A percentile compares a stretch with the other conserved stretches of the same genome.
Conservation (phyloP, 2,329 filamentous ascomycete genomes). For the Scortechinia acanthostroma region DNA sequence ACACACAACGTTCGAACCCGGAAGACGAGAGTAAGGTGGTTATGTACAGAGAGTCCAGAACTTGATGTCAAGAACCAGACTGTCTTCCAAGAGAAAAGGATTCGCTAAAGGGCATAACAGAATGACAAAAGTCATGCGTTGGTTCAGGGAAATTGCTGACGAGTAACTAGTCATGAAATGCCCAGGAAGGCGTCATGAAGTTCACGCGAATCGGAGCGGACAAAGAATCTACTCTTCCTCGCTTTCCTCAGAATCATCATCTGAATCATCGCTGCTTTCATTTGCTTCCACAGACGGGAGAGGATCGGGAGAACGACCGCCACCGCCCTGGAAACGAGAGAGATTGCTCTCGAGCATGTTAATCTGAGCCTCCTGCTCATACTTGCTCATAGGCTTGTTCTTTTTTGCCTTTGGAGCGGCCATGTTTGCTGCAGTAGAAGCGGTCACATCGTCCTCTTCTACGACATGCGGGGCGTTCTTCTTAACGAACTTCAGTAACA, state of each 20-base stretch:
- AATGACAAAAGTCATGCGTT: too few relatives aligned
- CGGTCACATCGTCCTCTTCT: slow-evolving; percentile 25
- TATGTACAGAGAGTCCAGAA: too few relatives aligned
- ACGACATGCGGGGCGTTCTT: slow-evolving; percentile 31
- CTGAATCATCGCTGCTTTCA: slow-evolving; percentile 30
- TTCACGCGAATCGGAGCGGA: not conserved
- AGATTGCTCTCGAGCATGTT: slow-evolving; percentile 34
- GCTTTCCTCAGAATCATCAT: slow-evolving; percentile 34
- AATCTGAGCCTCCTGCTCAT: slow-evolving; percentile 38
- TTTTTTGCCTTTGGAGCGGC: slow-evolving; percentile 34
- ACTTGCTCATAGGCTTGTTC: slow-evolving; percentile 41
- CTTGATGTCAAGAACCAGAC: too few relatives aligned
- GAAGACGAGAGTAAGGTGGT: too few relatives aligned
- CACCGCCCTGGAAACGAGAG: slow-evolving; percentile 23
- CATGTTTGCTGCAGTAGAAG: slow-evolving; percentile 17
- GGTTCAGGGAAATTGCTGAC: too few relatives aligned
- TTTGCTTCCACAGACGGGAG: slow-evolving; percentile 29
- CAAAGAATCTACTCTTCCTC: slow-evolving; percentile 28
- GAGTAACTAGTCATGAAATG: too few relatives aligned
- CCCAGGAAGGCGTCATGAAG: too few relatives aligned
- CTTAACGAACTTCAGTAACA: slow-evolving; percentile 34
- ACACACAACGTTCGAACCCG: too few relatives aligned
- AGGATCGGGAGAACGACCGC: slow-evolving; percentile 3
- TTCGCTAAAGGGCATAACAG: too few relatives aligned
- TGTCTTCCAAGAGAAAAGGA: too few relatives aligned